Evolutionary conservation across 225 moss, liverwort and hornwort genomes (phyloP).

Genomic region (Takakia lepidozioides): DNA sequence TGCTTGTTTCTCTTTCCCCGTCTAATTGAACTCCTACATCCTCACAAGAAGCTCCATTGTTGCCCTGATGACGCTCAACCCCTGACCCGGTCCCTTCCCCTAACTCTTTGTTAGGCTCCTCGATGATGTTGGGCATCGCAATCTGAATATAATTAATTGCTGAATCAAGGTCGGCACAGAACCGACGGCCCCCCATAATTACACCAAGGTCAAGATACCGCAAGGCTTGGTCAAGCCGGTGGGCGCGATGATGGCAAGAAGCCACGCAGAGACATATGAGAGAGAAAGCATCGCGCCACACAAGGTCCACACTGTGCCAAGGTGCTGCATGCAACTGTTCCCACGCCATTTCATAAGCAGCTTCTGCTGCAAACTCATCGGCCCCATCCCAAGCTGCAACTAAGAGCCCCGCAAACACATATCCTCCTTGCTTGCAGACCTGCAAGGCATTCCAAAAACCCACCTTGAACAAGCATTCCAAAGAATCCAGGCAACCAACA

Average conservation of each 20-base stretch:
- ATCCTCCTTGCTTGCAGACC: slow-evolving; percentile 75
- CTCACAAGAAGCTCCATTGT: slow-evolving; percentile 3
- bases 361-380: slow-evolving; percentile 68
- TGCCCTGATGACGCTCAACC: slow-evolving; percentile 12
- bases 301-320: slow-evolving; percentile 61
- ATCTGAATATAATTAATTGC: slow-evolving; percentile 27
- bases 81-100: slow-evolving; percentile 3
- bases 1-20: slow-evolving; percentile 2
- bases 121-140: neutral
- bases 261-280: slow-evolving; percentile 72
- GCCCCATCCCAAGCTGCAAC: slow-evolving; percentile 48
- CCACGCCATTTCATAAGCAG: slow-evolving; percentile 94
- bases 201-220: slow-evolving; percentile 77
- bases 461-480: too few relatives aligned
- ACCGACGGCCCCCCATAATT: slow-evolving; percentile 71
- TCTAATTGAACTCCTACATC: neutral
- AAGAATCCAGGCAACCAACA: too few relatives aligned
- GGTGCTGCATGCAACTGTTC: slow-evolving; percentile 91
- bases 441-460: too few relatives aligned
- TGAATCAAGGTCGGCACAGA: slow-evolving; percentile 57
- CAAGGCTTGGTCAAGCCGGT: slow-evolving; percentile 40
- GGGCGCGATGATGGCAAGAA: slow-evolving; percentile 38
- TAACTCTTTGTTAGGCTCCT: too few relatives aligned
- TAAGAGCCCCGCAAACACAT: slow-evolving; percentile 58
- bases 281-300: slow-evolving; percentile 92